Evolutionary conservation across 768 basidiomycete species (phyloP), one percentile per base, ranked within the genome.

Genomic region (Boletus sp.): DNA sequence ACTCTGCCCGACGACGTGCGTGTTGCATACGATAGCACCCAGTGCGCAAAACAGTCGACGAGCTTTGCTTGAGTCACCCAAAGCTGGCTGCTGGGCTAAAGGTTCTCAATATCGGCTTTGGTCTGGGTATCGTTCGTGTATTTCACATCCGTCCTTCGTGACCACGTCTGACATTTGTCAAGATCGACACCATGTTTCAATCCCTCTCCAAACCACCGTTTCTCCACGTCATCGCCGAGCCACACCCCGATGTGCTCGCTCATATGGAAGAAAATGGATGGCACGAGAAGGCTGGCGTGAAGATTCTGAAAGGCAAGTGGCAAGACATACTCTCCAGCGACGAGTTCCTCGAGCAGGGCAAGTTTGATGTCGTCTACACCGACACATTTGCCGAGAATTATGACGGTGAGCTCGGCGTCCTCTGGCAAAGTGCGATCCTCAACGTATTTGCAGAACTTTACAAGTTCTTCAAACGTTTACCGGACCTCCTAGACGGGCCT

Each of bases 331-430:
- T 94, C 44, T 81, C 82, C 35, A 76, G 71, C 42, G 79, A 83
- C 14, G 77, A 82, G 32, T 76, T 92, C n/a, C 73, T 82, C 20
- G 76, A 62, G 30, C 72, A 81, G n/a, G 85, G 86, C 24, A 90
- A 86, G 0, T 98, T 94, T 65, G 94, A 97, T 66, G 80, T 87
- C 14, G 71, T 98, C 37, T 99, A 96, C 70, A 92, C 89, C 7
- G 96, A 97, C 71, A 94, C 94, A 1, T 97, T 97, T 73, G 88
- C 92, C 7, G 97, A 95, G 67, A 81, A 87, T 50, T 97, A 95
- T 64, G 73, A 77, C 54, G 85, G 85, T 84, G 55, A 50, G 75
- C 42, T n/a, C 32, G 7, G 12, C 11, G 7, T 10, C 40, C 7
- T 14, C 6, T 5, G 15, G 17, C n/a, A 29, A 54, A 10, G 12